Conservation (phyloP, 108 stramenopile species). For the Mediolabrus comicus region DNA sequence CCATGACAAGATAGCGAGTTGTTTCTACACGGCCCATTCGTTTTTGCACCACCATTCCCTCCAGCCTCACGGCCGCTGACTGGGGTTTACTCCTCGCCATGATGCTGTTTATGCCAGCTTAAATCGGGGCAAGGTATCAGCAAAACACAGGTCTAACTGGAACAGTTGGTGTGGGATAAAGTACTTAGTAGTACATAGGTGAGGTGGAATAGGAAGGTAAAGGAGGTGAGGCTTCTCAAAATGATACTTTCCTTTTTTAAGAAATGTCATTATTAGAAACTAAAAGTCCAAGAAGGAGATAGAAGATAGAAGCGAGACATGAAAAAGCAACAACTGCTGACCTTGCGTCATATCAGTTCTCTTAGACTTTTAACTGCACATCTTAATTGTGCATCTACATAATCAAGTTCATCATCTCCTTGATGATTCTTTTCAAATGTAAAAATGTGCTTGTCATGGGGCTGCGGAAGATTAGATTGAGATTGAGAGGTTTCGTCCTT, state of each 20-base stretch:
- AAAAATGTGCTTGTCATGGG: neutral
- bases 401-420: neutral
- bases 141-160: too few relatives aligned
- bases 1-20: constrained; percentile 31
- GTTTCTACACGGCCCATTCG: constrained; percentile 14
- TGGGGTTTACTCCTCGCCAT: neutral
- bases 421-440: neutral
- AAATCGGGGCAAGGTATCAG: too few relatives aligned
- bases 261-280: too few relatives aligned
- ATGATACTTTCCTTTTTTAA: too few relatives aligned
- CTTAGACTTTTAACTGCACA: neutral
- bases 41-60: constrained; percentile 32
- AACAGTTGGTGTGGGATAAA: too few relatives aligned
- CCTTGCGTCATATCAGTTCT: neutral
- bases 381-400: neutral
- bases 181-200: too few relatives aligned
- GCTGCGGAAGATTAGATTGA: neutral
- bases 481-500: neutral
- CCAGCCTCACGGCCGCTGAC: neutral
- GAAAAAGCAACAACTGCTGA: too few relatives aligned
- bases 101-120: too few relatives aligned
- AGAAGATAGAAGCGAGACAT: neutral
- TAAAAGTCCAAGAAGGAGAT: neutral
- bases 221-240: too few relatives aligned
- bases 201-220: too few relatives aligned